phyloP scores from a whole-genome alignment of 495 filamentous ascomycete genomes.

The Wilcoxina mikolae region DNA sequence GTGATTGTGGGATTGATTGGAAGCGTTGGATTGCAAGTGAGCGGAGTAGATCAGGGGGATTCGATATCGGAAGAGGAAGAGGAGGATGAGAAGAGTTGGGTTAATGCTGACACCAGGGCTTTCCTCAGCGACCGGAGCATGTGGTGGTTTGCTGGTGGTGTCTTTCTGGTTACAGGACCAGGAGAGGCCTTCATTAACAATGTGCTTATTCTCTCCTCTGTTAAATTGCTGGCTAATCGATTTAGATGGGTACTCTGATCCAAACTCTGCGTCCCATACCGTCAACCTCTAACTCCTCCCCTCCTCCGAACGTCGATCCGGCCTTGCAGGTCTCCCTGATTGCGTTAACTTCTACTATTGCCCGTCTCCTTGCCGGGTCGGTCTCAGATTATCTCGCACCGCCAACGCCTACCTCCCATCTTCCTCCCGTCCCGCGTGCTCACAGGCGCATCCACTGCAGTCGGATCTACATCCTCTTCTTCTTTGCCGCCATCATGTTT shows the following conservation, averaged over 20 bases:
- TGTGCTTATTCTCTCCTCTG: constrained; percentile 25
- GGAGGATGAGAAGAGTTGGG: constrained; percentile 41
- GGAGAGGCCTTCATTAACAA: constrained; percentile 98
- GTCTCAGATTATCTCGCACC: constrained; percentile 82
- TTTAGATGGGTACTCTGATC: constrained; percentile 70
- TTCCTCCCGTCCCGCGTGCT: constrained; percentile 26
- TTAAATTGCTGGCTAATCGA: neutral
- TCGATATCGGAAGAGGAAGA: constrained; percentile 40
- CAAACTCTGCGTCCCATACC: constrained; percentile 60
- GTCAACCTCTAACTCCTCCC: constrained; percentile 26
- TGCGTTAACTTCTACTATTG: constrained; percentile 76
- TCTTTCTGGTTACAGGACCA: constrained; percentile 86
- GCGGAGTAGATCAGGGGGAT: constrained; percentile 40
- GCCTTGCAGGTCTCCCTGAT: constrained; percentile 88
- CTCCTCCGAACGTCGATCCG: constrained; percentile 46
- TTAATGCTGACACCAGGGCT: constrained; percentile 70
- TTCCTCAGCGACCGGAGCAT: constrained; percentile 82
- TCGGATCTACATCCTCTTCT: constrained; percentile 62
- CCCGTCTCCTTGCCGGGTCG: constrained; percentile 70
- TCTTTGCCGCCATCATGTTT: constrained; percentile 59
- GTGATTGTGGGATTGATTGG: constrained; percentile 58
- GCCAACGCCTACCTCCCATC: constrained; percentile 30
- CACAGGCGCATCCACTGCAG: constrained; percentile 45
- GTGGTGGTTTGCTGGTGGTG: constrained; percentile 84
- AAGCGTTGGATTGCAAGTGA: constrained; percentile 52